Evolutionary conservation across 164 flowering plant species (phyloP), one percentile per base, ranked within the genome.

Genomic region (Pachysandra terminalis): DNA sequence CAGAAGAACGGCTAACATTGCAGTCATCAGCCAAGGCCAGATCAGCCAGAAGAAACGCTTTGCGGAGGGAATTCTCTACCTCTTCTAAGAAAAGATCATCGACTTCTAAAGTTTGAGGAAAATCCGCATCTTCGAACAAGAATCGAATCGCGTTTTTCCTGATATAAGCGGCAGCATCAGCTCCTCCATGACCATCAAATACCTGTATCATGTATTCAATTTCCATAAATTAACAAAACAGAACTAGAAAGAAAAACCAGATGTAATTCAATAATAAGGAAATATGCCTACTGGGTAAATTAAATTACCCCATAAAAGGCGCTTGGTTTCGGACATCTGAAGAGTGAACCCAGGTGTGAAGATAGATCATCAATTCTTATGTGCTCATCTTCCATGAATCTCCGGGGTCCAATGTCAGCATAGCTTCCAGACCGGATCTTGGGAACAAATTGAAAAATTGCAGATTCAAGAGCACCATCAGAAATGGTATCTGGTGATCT

Each of bases 161-260:
- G 24, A 91, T 67, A 82, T 76, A 91, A 45, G 91, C 82, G 45
- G 98, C 90, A 10, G 98, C 98, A 73, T 91, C 96, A 65, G 95
- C 77, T 23, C 98, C 98, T 41, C 97, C 98, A 81, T 94, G 98
- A 51, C 98, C 98, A 79, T 94, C 98, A 78, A 91, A 91, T 15
- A 94, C 89, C 94, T 90, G 77, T 25, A 65, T 10, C n/a, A 23
- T 57, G 27, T 14, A 26, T 21, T 54, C 67, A 65, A 45, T n/a
- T 13, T 9, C 41, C 23, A 61, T 68, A 14, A 68, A 57, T 23
- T 28, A 66, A 7, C 3, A 32, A 27, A 67, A 63, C 8, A 69
- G 19, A 57, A n/a, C 5, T 26, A 16, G 57, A 24, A 19, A 3
- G 56, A 64, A 1, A 64, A 12, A 51, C 52, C 56, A 37, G 7